A percentile compares a stretch with the other conserved stretches of the same genome.
These are phyloP conservation scores for Physaria fendleri DNA, from an alignment of 345 rosid genomes.

Conservation along the genomic window DNA sequence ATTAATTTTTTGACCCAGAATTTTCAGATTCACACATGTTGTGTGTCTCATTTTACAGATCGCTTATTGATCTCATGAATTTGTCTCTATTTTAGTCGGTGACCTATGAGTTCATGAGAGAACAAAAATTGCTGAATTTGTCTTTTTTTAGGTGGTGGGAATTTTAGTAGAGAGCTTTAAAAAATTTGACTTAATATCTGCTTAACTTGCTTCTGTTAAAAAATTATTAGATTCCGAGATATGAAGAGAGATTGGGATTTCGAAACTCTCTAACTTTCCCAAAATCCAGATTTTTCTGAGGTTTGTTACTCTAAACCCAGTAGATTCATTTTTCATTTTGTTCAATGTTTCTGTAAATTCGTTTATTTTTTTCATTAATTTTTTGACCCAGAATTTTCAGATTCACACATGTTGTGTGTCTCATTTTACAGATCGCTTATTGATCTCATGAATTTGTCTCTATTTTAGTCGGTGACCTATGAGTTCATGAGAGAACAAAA, in stretches of 20 bases:
- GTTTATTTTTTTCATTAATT: neutral
- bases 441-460: neutral
- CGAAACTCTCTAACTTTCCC: constrained; percentile 2
- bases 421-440: constrained; percentile 17
- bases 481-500: constrained; percentile 17
- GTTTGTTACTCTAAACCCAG: constrained; percentile 22
- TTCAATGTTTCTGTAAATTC: neutral
- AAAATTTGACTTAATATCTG: neutral
- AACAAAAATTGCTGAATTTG: constrained; percentile 9
- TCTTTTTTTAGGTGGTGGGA: constrained; percentile 11
- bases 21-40: constrained; percentile 10
- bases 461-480: constrained; percentile 24
- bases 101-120: constrained; percentile 19
- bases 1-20: neutral
- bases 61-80: neutral
- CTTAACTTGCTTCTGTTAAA: constrained; percentile 8
- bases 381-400: neutral
- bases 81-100: constrained; percentile 22
- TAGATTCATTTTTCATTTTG: constrained; percentile 1
- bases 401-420: constrained; percentile 14
- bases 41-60: constrained; percentile 22
- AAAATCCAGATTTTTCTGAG: constrained; percentile 14
- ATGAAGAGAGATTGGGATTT: constrained; percentile 7
- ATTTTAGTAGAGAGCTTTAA: constrained; percentile 16
- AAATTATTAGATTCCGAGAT: neutral